Evolutionary conservation across 2,329 filamentous ascomycete genomes (phyloP).

Genomic region (Arthrobotrys musiformis): DNA sequence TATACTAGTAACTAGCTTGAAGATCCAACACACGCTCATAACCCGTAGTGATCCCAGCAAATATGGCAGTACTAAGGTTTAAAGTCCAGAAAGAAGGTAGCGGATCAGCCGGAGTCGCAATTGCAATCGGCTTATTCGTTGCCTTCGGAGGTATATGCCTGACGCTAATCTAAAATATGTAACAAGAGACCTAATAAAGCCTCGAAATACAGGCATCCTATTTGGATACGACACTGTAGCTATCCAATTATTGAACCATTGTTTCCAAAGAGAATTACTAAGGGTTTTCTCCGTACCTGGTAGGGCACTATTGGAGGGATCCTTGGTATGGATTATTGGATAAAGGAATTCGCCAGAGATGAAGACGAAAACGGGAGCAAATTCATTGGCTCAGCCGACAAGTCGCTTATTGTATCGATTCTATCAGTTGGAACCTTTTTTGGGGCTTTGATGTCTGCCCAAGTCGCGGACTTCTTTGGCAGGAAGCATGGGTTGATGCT

Average conservation of each 20-base stretch:
- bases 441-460: slow-evolving; percentile 61
- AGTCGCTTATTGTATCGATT: slow-evolving; percentile 81
- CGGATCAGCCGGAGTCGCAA: slow-evolving; percentile 18
- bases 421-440: slow-evolving; percentile 82
- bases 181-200: neutral
- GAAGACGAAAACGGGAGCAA: slow-evolving; percentile 61
- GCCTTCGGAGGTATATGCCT: slow-evolving; percentile 72
- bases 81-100: slow-evolving; percentile 30
- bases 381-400: slow-evolving; percentile 67
- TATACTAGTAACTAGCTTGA: no score
- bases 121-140: slow-evolving; percentile 76
- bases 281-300: neutral
- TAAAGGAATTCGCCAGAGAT: slow-evolving; percentile 72
- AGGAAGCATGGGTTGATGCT: slow-evolving; percentile 40
- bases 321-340: slow-evolving; percentile 76
- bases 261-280: neutral
- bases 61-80: neutral
- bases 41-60: neutral
- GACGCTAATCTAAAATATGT: neutral
- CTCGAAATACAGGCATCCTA: slow-evolving; percentile 60
- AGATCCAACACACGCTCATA: no score
- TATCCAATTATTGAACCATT: neutral
- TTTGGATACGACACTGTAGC: slow-evolving; percentile 39
- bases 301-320: slow-evolving; percentile 74
- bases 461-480: slow-evolving; percentile 36